Percentiles rank a stretch among this genome's conserved stretches.
Conservation (phyloP, 768 basidiomycete genomes). For the Trametes cubensis region DNA sequence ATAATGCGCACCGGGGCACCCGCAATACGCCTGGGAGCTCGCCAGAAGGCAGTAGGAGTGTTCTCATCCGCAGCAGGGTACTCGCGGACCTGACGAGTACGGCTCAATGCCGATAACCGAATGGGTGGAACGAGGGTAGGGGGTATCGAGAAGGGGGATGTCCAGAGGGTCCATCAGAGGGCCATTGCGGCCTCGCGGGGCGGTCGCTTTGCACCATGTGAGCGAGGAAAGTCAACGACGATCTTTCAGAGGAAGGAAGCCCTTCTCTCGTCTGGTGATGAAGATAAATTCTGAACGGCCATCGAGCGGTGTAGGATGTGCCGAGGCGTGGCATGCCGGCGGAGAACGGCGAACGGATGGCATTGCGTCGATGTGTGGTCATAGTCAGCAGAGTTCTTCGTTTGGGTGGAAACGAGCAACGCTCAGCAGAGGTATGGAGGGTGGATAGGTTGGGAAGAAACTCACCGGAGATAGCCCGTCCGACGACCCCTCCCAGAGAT, state of each 20-base stretch:
- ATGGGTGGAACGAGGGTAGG: constrained; percentile 1
- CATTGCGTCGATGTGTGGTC: not conserved
- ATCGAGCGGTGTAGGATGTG: not conserved
- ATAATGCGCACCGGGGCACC: not conserved
- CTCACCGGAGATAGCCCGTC: constrained; percentile 16
- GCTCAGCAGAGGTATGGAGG: constrained; percentile 2
- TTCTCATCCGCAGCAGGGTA: not conserved
- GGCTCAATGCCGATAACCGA: constrained; percentile 16
- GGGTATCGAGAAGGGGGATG: constrained; percentile 7
- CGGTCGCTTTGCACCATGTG: constrained; percentile 17
- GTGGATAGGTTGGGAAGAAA: not conserved
- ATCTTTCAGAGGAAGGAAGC: constrained; percentile 7
- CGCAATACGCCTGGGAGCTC: not conserved
- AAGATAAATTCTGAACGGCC: constrained; percentile 7
- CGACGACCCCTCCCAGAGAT: constrained; percentile 2
- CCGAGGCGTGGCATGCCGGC: constrained; percentile 8
- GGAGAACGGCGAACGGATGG: constrained; percentile 12
- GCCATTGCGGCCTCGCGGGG: not conserved
- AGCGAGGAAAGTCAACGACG: constrained; percentile 5
- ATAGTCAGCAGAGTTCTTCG: not conserved
- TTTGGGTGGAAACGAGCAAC: not conserved
- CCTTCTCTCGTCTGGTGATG: constrained; percentile 13
- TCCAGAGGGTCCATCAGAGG: not conserved
- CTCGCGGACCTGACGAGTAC: not conserved
- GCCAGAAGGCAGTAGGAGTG: not conserved